Percentiles rank a stretch among this genome's conserved stretches.
phyloP scores from a whole-genome alignment of 768 basidiomycete species.

The Leucocoprinus birnbaumii region DNA sequence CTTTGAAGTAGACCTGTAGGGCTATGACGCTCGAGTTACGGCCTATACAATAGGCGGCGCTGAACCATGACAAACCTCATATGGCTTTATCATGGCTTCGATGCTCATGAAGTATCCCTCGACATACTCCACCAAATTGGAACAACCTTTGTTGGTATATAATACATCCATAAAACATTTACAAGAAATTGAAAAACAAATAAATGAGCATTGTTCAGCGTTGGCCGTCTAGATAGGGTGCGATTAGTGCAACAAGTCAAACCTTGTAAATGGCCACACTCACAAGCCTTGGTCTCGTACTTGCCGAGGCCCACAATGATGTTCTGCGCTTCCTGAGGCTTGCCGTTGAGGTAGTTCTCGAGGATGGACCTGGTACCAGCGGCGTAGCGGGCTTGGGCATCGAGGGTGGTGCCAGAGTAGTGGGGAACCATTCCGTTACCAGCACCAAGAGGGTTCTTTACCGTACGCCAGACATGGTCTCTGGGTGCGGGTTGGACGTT shows the following conservation, averaged over 20 bases:
- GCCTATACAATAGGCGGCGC: too few species aligned
- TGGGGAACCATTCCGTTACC: slow-evolving; percentile 92
- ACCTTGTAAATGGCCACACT: slow-evolving; percentile 21
- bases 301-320: slow-evolving; percentile 75
- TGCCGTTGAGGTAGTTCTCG: slow-evolving; percentile 60
- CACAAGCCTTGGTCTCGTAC: slow-evolving; percentile 45
- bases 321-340: slow-evolving; percentile 74
- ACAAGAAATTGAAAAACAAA: not conserved
- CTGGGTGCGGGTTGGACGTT: slow-evolving; percentile 83
- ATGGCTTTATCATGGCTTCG: too few species aligned
- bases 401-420: slow-evolving; percentile 86
- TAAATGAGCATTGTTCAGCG: slow-evolving; percentile 29
- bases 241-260: too few species aligned
- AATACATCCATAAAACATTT: not conserved
- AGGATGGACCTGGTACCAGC: slow-evolving; percentile 67
- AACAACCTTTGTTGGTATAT: not conserved
- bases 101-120: too few species aligned
- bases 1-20: too few species aligned
- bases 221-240: slow-evolving; percentile 41
- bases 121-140: too few species aligned
- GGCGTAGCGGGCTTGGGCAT: slow-evolving; percentile 88
- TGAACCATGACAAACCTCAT: too few species aligned
- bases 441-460: slow-evolving; percentile 76
- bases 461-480: slow-evolving; percentile 83
- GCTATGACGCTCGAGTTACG: too few species aligned